Evolutionary conservation across 495 filamentous ascomycete genomes (phyloP).

Genomic region (Corynascus novoguineensis): DNA sequence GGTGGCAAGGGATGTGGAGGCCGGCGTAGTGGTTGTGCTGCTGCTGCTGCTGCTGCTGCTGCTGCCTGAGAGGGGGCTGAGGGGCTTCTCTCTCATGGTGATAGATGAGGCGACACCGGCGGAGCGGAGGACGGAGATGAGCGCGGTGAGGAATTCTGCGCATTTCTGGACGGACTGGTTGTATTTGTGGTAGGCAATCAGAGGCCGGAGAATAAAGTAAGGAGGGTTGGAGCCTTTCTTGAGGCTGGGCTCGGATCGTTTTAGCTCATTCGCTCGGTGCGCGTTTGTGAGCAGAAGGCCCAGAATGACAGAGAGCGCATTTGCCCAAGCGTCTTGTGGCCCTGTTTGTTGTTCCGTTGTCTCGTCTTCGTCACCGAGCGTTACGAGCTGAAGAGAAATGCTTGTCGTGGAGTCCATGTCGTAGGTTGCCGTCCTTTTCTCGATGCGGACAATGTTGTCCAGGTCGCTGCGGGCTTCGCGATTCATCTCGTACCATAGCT

Average conservation of each 20-base stretch:
- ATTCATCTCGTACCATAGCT: slow-evolving; percentile 87
- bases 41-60: not conserved
- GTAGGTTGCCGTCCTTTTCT: slow-evolving; percentile 54
- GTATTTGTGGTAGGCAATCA: slow-evolving; percentile 61
- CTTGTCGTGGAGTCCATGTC: slow-evolving; percentile 37
- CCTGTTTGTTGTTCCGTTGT: slow-evolving; percentile 13
- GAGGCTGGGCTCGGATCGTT: slow-evolving; percentile 26
- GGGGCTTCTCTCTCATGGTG: slow-evolving; percentile 22
- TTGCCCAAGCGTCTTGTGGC: slow-evolving; percentile 44
- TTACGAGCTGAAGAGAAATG: slow-evolving; percentile 53
- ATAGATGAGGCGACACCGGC: slow-evolving; percentile 25
- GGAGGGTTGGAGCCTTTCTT: slow-evolving; percentile 44
- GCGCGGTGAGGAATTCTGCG: slow-evolving; percentile 12
- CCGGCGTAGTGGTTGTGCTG: not conserved
- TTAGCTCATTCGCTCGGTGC: slow-evolving; percentile 57
- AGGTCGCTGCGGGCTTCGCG: slow-evolving; percentile 69
- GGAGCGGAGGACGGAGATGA: slow-evolving; percentile 20
- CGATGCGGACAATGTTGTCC: slow-evolving; percentile 58
- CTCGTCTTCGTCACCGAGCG: slow-evolving; percentile 34
- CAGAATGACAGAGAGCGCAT: slow-evolving; percentile 54
- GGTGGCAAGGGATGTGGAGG: slow-evolving; percentile 18
- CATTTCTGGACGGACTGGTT: slow-evolving; percentile 34
- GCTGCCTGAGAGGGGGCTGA: slow-evolving; percentile 10
- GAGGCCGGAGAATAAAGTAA: slow-evolving; percentile 58
- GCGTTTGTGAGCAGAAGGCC: slow-evolving; percentile 62